Conservation (phyloP, 2,329 filamentous ascomycete species). For the Aspergillus udagawae region DNA sequence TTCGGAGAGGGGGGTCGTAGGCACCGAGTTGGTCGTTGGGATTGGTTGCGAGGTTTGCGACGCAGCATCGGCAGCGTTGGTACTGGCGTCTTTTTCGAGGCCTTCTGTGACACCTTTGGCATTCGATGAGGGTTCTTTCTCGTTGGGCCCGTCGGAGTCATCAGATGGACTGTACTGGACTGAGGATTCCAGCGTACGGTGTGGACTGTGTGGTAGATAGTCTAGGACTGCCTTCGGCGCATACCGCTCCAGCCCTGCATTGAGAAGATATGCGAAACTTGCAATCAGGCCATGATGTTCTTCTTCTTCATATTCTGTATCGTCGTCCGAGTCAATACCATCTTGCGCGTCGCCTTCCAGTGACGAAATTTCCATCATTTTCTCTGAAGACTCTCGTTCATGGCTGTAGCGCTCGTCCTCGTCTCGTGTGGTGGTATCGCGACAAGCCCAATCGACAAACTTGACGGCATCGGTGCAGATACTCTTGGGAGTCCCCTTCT, state of each 20-base stretch:
- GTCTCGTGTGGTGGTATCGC: conserved; percentile 44
- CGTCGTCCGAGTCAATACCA: background rate
- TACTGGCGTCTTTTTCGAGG: background rate
- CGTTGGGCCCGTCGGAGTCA: background rate
- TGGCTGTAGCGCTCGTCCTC: conserved; percentile 11
- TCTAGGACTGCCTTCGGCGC: conserved; percentile 49
- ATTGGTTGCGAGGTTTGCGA: conserved; percentile 8
- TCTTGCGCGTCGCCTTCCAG: background rate
- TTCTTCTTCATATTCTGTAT: background rate
- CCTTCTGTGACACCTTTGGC: background rate
- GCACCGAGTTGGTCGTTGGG: conserved; percentile 16
- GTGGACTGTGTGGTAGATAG: conserved; percentile 42
- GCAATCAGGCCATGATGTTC: conserved; percentile 34
- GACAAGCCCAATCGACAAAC: conserved; percentile 73
- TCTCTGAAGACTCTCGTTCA: background rate
- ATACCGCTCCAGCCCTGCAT: conserved; percentile 46
- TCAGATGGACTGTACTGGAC: background rate
- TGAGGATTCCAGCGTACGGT: conserved; percentile 17
- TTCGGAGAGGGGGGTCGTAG: conserved; percentile 16
- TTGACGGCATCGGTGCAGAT: conserved; percentile 76
- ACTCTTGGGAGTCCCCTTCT: conserved; percentile 76
- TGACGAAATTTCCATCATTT: background rate
- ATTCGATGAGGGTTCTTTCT: background rate
- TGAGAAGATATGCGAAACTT: conserved; percentile 33
- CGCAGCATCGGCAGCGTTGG: conserved; percentile 2